These are phyloP conservation scores for Meripilus lineatus DNA, from an alignment of 1,284 basidiomycete species.

Conservation along the genomic window DNA sequence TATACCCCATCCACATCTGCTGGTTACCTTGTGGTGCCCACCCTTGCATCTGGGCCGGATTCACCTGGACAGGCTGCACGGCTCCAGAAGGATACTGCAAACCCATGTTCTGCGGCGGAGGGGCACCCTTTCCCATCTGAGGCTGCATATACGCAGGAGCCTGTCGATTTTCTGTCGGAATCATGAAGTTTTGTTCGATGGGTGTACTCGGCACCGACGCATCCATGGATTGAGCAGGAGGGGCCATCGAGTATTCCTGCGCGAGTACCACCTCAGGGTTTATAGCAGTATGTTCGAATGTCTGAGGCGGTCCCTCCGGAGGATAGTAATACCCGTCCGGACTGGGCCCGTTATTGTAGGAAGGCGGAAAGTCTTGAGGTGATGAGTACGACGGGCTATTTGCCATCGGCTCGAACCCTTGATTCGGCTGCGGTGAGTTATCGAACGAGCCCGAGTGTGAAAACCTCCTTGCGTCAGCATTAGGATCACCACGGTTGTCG, in stretches of 20 bases:
- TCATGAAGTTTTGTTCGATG: constrained; percentile 6
- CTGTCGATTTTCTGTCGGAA: constrained; percentile 7
- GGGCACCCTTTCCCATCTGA: not conserved
- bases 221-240: not conserved
- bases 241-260: too few species aligned
- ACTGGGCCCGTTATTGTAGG: not conserved
- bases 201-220: constrained; percentile 12
- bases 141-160: not conserved
- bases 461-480: too few species aligned
- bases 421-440: too few species aligned
- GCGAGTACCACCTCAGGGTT: constrained; percentile 1
- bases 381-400: too few species aligned
- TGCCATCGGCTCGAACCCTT: too few species aligned
- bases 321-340: constrained; percentile 10
- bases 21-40: not conserved
- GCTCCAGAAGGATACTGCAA: constrained; percentile 7
- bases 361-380: too few species aligned
- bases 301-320: not conserved
- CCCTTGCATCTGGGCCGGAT: not conserved
- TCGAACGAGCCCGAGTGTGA: too few species aligned
- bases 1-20: constrained; percentile 1
- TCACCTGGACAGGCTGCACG: not conserved
- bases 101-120: constrained; percentile 1
- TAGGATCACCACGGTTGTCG: too few species aligned
- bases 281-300: constrained; percentile 4